These are phyloP conservation scores for Smittium culicis DNA, from an alignment of 371 early-diverging fungal species.

Conservation along the genomic window DNA sequence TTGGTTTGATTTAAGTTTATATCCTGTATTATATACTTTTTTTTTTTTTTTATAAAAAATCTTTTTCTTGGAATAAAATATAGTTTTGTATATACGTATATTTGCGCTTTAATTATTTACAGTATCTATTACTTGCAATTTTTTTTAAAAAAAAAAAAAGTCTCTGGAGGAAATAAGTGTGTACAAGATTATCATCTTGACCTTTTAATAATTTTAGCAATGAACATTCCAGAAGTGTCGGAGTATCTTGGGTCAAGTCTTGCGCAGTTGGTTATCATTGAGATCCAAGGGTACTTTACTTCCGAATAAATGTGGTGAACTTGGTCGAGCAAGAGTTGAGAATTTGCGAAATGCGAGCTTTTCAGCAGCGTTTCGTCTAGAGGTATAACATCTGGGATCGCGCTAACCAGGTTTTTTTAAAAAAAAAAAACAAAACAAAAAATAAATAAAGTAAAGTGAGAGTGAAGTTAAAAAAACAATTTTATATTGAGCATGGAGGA, in stretches of 20 bases:
- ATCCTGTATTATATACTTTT: not conserved
- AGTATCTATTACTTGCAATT: too few species aligned
- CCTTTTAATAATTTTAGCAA: conserved; percentile 33
- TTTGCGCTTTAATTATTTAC: too few species aligned
- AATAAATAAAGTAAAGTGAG: not conserved
- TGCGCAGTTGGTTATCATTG: conserved; percentile 13
- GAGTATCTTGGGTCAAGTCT: conserved; percentile 35
- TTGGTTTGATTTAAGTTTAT: too few species aligned
- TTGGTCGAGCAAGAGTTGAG: conserved; percentile 38
- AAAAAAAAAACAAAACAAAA: not conserved
- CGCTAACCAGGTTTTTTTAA: too few species aligned
- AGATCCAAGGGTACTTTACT: conserved; percentile 6
- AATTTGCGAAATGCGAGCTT: conserved; percentile 20
- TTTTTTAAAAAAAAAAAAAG: too few species aligned
- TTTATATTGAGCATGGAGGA: too few species aligned
- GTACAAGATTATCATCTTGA: not conserved
- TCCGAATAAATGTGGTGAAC: conserved; percentile 4
- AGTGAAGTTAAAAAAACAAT: not conserved
- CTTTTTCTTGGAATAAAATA: too few species aligned
- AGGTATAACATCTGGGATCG: not conserved
- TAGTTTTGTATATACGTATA: too few species aligned
- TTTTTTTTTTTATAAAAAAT: too few species aligned
- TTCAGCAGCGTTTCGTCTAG: not conserved
- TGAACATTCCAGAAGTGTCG: conserved; percentile 47
- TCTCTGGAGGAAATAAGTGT: not conserved